Base-by-base conservation (phyloP, 805 yeast genomes). In the Suhomyces faveliae region DNA sequence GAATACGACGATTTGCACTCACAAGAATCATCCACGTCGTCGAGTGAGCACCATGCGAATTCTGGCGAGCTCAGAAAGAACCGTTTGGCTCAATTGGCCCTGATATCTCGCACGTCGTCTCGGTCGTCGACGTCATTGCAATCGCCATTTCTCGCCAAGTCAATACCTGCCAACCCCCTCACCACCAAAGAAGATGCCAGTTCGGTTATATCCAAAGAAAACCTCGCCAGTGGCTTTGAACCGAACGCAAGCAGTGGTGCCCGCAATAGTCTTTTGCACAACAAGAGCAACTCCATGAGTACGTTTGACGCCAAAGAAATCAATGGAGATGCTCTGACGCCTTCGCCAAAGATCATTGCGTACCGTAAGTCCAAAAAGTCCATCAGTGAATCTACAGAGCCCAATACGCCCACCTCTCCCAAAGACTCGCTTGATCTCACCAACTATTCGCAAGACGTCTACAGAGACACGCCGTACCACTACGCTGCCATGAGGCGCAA, bases 401-500 rank as follows among this genome's bases (percentile, higher is more conserved):
- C 39, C 15, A 44, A 37, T 10, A 4, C 39, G 7, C 50, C 55
- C 15, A 19, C 40, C 7, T 24, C 47, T 9, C 41, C 46, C 8
- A 27, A 46, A 12, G 46, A 47, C n/a, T 42, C 40, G 60, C 65
- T 35, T 47, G 81, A 78, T 54, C 58, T 69, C 3, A 75, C 68
- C 46, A 58, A 78, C 6, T 86, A 84, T 57, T 74, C 74, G 5
- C 84, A 79, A 45, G 89, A 84, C 53, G 74, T 70, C 50, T 85
- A 70, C 57, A 66, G 76, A 27, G 81, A 77, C 50, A 81, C 92
- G 0, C 72, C 67, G 11, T 84, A 80, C 59, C 73, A 83, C 45
- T 87, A 75, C 59, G 89, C 97, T 1, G 70, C 83, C 2, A 73
- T 74, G 46, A 83, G 79, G 57, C 69, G 80, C 49, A 84, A 83